These are phyloP conservation scores for Colletotrichum paranaense DNA, from an alignment of 2,329 filamentous ascomycete genomes.

Conservation along the genomic window DNA sequence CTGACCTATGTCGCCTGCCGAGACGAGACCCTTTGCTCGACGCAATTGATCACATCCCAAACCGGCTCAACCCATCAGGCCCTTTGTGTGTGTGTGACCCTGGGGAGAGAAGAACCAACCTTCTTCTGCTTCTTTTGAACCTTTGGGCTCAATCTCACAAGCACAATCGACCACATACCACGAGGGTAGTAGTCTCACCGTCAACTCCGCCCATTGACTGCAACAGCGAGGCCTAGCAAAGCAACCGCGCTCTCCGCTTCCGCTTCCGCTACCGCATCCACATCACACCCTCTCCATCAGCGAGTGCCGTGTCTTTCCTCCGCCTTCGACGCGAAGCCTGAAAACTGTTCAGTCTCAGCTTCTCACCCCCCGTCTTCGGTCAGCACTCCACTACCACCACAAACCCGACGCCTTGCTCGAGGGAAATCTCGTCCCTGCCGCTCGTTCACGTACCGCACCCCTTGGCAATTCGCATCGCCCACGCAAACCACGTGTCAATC, in stretches of 20 bases:
- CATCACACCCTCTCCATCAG: slow-evolving; percentile 9
- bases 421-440: slow-evolving; percentile 35
- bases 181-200: neutral
- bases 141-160: neutral
- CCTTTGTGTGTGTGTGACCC: neutral
- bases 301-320: neutral
- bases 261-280: slow-evolving; percentile 4
- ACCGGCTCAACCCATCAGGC: slow-evolving; percentile 18
- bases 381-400: slow-evolving; percentile 2
- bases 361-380: slow-evolving; percentile 17
- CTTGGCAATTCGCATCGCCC: slow-evolving; percentile 29
- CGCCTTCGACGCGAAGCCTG: slow-evolving; percentile 19
- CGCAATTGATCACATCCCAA: slow-evolving; percentile 19
- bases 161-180: neutral
- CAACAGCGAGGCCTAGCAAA: slow-evolving; percentile 17
- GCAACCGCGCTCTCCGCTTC: slow-evolving; percentile 11
- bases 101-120: neutral
- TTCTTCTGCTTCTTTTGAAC: slow-evolving; percentile 1
- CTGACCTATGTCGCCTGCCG: slow-evolving; percentile 32
- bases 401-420: slow-evolving; percentile 27
- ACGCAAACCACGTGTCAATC: neutral
- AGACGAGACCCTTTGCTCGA: slow-evolving; percentile 3
- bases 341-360: slow-evolving; percentile 22
- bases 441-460: slow-evolving; percentile 31
- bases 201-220: neutral